Evolutionary conservation across 83 land plant genomes (phyloP).

Genomic region (Thuja plicata): DNA sequence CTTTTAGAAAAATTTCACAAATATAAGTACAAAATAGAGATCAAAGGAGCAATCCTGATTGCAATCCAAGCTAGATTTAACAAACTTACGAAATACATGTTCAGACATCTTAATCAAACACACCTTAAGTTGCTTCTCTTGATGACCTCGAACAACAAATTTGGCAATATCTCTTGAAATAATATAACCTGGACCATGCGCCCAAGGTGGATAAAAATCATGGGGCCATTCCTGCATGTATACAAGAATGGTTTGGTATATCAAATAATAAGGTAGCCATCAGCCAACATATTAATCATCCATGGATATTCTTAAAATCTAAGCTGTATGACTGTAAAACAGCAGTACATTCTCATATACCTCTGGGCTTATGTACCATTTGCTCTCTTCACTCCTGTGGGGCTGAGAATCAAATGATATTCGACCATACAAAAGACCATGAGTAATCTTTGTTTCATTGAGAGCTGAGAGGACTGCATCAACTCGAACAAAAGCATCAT

Average conservation of each 20-base stretch:
- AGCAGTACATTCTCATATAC: conserved; percentile 29
- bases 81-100: neutral
- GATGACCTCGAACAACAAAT: conserved; percentile 57
- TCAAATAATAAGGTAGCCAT: conserved; percentile 5
- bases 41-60: neutral
- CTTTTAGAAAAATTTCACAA: neutral
- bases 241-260: neutral
- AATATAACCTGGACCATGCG: conserved; percentile 94
- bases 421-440: conserved; percentile 68
- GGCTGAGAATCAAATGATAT: conserved; percentile 59
- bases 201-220: conserved; percentile 83
- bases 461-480: conserved; percentile 66
- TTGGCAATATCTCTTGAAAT: conserved; percentile 79
- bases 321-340: neutral
- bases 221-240: conserved; percentile 85
- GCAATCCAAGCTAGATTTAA: neutral
- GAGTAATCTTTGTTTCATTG: conserved; percentile 26
- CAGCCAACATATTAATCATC: neutral
- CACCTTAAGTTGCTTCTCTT: conserved; percentile 62
- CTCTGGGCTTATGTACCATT: conserved; percentile 75
- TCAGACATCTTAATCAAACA: neutral
- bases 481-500: conserved; percentile 92
- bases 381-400: conserved; percentile 63
- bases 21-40: neutral
- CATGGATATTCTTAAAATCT: neutral